These are phyloP conservation scores for Rhododendron molle DNA, from an alignment of 148 eudicot genomes.

Conservation along the genomic window DNA sequence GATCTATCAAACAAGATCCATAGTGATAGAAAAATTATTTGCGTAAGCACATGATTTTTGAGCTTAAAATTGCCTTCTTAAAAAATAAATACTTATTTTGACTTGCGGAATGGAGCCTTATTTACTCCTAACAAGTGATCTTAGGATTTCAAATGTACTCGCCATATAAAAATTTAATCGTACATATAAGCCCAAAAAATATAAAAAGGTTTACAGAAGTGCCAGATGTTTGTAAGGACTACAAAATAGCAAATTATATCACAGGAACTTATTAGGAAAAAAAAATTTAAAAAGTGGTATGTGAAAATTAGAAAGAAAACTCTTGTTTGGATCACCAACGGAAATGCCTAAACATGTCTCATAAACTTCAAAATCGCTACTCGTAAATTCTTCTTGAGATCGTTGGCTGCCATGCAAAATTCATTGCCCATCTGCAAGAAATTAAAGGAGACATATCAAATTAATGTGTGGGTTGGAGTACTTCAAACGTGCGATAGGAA, in stretches of 20 bases:
- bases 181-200: background rate
- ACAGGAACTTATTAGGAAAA: background rate
- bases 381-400: slow-evolving; percentile 6
- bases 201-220: background rate
- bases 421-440: slow-evolving; percentile 8
- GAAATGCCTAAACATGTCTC: background rate
- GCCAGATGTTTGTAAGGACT: background rate
- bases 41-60: too few relatives aligned
- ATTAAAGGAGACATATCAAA: background rate
- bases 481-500: background rate
- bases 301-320: background rate
- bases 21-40: too few relatives aligned
- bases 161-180: background rate
- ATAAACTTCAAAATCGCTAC: background rate
- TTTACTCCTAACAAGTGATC: background rate
- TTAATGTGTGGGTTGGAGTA: background rate
- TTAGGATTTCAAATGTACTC: background rate
- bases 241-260: background rate
- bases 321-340: background rate
- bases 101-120: too few relatives aligned
- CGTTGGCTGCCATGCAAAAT: background rate
- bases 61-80: too few relatives aligned
- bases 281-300: background rate
- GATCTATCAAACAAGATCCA: too few relatives aligned
- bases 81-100: too few relatives aligned